These are phyloP conservation scores for Aspergillus novofumigatus DNA, from an alignment of 2,329 filamentous ascomycete species.

Conservation along the genomic window DNA sequence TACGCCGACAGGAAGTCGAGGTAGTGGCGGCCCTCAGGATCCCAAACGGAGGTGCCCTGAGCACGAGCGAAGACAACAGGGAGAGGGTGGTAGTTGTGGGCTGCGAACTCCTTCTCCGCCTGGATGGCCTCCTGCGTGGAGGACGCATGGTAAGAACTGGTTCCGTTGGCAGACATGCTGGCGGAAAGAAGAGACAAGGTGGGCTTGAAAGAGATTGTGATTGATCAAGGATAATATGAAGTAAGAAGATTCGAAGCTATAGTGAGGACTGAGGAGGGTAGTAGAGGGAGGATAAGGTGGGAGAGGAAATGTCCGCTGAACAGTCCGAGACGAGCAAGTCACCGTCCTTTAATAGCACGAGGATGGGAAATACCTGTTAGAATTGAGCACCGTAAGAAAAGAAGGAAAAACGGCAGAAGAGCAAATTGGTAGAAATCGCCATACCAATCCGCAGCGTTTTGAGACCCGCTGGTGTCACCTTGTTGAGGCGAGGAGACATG, in stretches of 20 bases:
- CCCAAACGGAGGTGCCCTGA: constrained; percentile 86
- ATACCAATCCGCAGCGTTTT: neutral
- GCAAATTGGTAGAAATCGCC: neutral
- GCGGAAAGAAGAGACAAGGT: constrained; percentile 3
- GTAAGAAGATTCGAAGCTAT: neutral
- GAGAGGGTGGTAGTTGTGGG: constrained; percentile 98
- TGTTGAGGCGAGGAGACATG: neutral
- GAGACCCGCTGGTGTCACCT: neutral
- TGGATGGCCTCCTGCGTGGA: constrained; percentile 77
- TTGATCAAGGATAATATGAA: neutral
- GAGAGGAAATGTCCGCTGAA: neutral
- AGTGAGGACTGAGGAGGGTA: neutral
- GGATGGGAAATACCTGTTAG: constrained; percentile 3
- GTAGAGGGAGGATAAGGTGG: neutral
- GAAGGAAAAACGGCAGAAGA: neutral
- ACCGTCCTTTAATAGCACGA: neutral
- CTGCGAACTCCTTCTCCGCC: constrained; percentile 77
- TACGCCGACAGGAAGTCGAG: constrained; percentile 98
- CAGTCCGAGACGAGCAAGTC: constrained; percentile 4
- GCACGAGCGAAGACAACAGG: constrained; percentile 89
- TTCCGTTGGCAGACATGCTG: constrained; percentile 35
- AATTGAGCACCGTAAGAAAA: constrained; percentile 10
- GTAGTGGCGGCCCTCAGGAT: constrained; percentile 92
- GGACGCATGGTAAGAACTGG: constrained; percentile 62
- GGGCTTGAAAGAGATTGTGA: neutral